Conservation (phyloP, 306 rosid species). For the Argentina anserina region DNA sequence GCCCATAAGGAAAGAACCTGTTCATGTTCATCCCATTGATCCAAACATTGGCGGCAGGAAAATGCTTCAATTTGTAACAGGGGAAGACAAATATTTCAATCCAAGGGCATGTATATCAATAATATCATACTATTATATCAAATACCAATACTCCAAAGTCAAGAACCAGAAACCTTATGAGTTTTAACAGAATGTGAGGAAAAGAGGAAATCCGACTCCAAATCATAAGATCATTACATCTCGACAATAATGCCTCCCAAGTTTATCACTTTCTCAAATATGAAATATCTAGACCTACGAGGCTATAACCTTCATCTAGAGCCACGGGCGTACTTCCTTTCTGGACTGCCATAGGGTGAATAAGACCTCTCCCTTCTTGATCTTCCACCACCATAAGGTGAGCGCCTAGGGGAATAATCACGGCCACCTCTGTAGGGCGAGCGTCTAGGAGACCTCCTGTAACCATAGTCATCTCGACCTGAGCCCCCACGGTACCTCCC, state of each 20-base stretch:
- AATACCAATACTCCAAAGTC: neutral
- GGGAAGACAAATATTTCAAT: neutral
- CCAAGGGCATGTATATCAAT: neutral
- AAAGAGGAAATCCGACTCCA: neutral
- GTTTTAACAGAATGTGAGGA: neutral
- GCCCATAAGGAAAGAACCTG: no score
- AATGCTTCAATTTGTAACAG: no score
- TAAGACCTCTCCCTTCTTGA: constrained; percentile 85
- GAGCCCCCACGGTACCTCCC: constrained; percentile 63
- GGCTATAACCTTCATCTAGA: constrained; percentile 48
- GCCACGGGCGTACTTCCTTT: constrained; percentile 65
- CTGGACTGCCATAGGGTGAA: constrained; percentile 81
- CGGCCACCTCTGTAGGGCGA: constrained; percentile 82
- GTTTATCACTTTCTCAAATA: neutral
- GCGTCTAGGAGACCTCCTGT: constrained; percentile 83
- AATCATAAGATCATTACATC: neutral
- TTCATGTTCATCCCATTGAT: no score
- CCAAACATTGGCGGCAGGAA: no score
- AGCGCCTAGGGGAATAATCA: constrained; percentile 68
- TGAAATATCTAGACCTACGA: neutral
- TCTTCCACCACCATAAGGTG: constrained; percentile 63
- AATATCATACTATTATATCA: neutral
- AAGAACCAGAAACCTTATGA: constrained; percentile 1
- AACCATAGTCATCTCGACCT: constrained; percentile 62
- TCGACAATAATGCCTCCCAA: neutral